Evolutionary conservation across 2,329 filamentous ascomycete species (phyloP), one percentile per base, ranked within the genome.

Genomic region (Penicillium thymicola): DNA sequence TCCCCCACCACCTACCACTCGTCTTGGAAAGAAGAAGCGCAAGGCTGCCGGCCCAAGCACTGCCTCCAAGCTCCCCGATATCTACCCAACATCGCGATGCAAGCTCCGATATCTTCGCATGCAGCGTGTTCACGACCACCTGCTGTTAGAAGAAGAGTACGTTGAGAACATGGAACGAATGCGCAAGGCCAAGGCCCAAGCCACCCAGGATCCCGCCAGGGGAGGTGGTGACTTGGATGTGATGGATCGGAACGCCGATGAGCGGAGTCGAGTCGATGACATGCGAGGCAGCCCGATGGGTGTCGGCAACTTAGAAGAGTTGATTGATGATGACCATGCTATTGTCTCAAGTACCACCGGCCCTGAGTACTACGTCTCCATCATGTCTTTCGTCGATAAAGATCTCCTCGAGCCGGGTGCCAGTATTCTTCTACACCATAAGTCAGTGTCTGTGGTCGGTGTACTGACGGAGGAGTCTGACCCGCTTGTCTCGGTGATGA

Each of bases 361-460:
- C 0, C 94, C 94, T 1, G 94, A 99, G 76, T 99, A 96, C 83
- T 99, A 97, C 75, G 94, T 99, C 65, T 97, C 92, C 67, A 99
- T 99, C 83, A 97, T 97, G 94, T 97, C 93, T 54, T 99, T 99
- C 70, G 94, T 99, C 64, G 94, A 99, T 82, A 99, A 99, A 78
- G 94, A 99, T 70, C 85, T 99, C 4, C 83, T 99, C 42, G 94
- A 99, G 77, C 94, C 94, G 1, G 95, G 95, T 59, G 92, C 94
- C 18, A 97, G 92, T 68, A 94, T 99, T 47, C 81, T 99, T 47
- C 81, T 99, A 57, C 94, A 99, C 71, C 94, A 99, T 77, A 99
- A 99, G 81, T 95, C 90, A 51, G 93, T 97, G 50, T 97, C 93
- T 41, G 96, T 99, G 43, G 94, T 99, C 30, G 94, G 95, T 75